Evolutionary conservation across 768 basidiomycete species (phyloP).

Genomic region (Suillus brevipes): DNA sequence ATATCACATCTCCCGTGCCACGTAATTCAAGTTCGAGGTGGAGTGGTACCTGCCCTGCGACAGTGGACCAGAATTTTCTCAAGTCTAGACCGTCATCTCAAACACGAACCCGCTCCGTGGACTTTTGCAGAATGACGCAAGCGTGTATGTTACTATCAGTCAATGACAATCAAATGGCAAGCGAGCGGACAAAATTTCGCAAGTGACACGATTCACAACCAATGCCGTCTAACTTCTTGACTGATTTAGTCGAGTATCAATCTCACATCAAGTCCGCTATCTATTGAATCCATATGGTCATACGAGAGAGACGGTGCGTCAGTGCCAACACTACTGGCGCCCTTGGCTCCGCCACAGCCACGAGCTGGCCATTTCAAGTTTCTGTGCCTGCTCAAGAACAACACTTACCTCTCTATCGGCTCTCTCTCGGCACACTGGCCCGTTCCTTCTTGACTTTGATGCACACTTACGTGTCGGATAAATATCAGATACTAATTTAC

Average conservation of each 20-base stretch:
- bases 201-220: neutral
- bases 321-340: neutral
- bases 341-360: neutral
- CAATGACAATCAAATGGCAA: neutral
- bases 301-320: neutral
- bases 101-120: neutral
- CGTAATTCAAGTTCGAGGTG: neutral
- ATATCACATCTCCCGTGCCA: too few species aligned
- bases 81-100: neutral
- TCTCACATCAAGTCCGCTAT: neutral
- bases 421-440: neutral
- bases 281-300: neutral
- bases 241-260: neutral
- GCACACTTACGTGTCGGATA: neutral
- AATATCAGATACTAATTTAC: neutral
- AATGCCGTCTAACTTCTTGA: neutral
- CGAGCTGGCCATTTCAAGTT: neutral
- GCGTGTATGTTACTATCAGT: neutral
- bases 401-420: neutral
- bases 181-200: neutral
- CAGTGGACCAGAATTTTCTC: neutral
- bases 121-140: neutral
- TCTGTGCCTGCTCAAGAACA: slow-evolving; percentile 2
- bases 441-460: neutral
- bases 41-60: neutral